A percentile compares a stretch with the other conserved stretches of the same genome.
These are phyloP conservation scores for Fusarium floridanum DNA, from an alignment of 2,329 filamentous ascomycete species.

Conservation along the genomic window DNA sequence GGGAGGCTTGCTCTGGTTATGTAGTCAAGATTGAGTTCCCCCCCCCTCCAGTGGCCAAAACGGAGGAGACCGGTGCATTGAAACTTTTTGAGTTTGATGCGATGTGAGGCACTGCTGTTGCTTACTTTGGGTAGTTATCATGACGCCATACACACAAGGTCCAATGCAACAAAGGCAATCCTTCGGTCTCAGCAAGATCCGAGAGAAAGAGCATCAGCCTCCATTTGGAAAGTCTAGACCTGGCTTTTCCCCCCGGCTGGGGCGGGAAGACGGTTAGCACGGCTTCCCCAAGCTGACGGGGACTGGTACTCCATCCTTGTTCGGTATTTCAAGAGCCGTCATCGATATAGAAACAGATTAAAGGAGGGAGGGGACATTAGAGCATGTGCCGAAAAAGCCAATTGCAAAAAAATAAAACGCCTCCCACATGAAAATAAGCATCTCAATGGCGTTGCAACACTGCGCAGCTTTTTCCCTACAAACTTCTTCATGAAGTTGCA, in stretches of 20 bases:
- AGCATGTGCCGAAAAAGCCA: background rate
- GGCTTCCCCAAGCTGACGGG: conserved; percentile 13
- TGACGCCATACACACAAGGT: conserved; percentile 1
- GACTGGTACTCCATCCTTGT: background rate
- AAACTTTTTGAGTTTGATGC: background rate
- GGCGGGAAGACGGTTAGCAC: conserved; percentile 24
- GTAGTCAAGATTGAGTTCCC: background rate
- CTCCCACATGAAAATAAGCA: background rate
- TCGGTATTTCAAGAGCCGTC: background rate
- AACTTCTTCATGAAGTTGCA: background rate
- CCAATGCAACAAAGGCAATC: background rate
- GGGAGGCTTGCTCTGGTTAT: background rate
- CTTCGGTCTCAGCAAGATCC: background rate
- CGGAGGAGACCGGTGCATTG: background rate
- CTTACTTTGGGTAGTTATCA: background rate
- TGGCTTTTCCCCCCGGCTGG: background rate
- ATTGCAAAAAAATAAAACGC: background rate
- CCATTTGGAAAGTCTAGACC: background rate
- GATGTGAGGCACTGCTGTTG: background rate
- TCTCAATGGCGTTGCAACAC: background rate
- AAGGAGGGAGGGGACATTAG: background rate
- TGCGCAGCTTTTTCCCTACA: background rate
- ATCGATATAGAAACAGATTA: conserved; percentile 1
- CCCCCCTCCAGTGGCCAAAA: background rate
- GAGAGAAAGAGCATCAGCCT: background rate